A percentile compares a stretch with the other conserved stretches of the same genome.
phyloP scores from a whole-genome alignment of 495 filamentous ascomycete species.

The Articulospora tetracladia region DNA sequence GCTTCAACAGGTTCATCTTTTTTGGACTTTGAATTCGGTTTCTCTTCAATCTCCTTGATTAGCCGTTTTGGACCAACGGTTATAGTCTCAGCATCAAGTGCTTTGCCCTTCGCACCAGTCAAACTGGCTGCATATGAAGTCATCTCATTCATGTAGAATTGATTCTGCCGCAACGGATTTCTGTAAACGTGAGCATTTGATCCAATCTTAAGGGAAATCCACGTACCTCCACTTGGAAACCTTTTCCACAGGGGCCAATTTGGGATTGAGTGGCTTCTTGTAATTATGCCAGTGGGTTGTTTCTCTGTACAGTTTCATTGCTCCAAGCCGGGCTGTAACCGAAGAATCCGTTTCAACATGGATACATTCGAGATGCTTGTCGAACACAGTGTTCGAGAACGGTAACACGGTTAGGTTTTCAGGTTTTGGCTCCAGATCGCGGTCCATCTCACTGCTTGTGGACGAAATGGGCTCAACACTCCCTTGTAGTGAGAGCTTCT shows the following conservation, averaged over 20 bases:
- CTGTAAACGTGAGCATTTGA: not conserved
- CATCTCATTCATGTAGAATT: constrained; percentile 58
- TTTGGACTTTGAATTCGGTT: constrained; percentile 14
- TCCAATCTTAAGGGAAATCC: not conserved
- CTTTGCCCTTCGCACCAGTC: constrained; percentile 57
- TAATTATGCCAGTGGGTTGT: constrained; percentile 63
- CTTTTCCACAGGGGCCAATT: constrained; percentile 22
- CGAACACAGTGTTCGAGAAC: constrained; percentile 55
- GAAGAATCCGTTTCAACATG: constrained; percentile 36
- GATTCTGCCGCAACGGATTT: constrained; percentile 35
- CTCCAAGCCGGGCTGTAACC: constrained; percentile 16
- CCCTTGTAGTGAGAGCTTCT: constrained; percentile 17
- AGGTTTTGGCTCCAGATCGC: constrained; percentile 2
- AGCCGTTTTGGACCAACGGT: constrained; percentile 36
- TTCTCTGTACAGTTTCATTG: constrained; percentile 49
- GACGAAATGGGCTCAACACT: constrained; percentile 9
- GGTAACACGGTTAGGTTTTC: constrained; percentile 43
- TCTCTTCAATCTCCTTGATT: constrained; percentile 26
- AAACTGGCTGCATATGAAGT: constrained; percentile 66
- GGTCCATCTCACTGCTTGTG: not conserved
- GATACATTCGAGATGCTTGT: constrained; percentile 53
- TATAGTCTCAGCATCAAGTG: constrained; percentile 58
- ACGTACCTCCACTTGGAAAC: constrained; percentile 26
- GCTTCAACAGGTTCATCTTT: constrained; percentile 5
- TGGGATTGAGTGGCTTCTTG: constrained; percentile 44